Percentiles rank a stretch among this genome's conserved stretches.
Conservation (phyloP, 257 asterid genomes). For the Nicotiana sylvestris region DNA sequence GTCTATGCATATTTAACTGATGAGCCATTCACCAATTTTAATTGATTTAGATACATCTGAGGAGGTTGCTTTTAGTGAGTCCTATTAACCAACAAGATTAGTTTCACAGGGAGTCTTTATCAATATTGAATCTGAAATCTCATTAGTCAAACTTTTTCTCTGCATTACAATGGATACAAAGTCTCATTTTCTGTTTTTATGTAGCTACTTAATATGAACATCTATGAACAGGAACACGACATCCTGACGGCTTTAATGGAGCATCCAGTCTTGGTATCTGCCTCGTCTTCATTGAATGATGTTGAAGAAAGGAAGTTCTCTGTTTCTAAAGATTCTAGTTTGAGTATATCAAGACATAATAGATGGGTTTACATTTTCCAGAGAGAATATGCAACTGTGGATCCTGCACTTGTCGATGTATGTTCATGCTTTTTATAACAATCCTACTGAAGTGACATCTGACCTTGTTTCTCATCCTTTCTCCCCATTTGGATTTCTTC, state of each 20-base stretch:
- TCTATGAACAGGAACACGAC: constrained; percentile 46
- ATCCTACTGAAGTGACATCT: constrained; percentile 2
- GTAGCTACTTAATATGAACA: background rate
- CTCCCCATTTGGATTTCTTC: background rate
- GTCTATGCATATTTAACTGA: background rate
- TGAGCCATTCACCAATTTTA: background rate
- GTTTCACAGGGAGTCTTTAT: background rate
- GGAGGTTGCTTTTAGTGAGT: background rate
- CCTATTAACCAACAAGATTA: background rate
- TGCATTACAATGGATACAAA: background rate
- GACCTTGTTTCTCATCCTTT: background rate
- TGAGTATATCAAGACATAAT: constrained; percentile 23
- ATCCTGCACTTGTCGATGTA: constrained; percentile 77
- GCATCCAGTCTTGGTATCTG: constrained; percentile 62
- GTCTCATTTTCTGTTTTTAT: background rate
- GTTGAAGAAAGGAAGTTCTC: constrained; percentile 55
- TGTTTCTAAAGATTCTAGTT: constrained; percentile 29
- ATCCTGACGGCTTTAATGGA: constrained; percentile 58
- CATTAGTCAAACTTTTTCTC: background rate
- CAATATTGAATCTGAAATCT: background rate
- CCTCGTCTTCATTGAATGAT: constrained; percentile 51
- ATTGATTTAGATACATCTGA: background rate
- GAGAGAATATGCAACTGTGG: constrained; percentile 87
- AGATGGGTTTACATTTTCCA: constrained; percentile 79
- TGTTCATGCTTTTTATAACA: constrained; percentile 18